Percentiles rank a stretch among this genome's conserved stretches.
These are phyloP conservation scores for Euphorbia tirucalli DNA, from an alignment of 345 rosid species.

Conservation along the genomic window DNA sequence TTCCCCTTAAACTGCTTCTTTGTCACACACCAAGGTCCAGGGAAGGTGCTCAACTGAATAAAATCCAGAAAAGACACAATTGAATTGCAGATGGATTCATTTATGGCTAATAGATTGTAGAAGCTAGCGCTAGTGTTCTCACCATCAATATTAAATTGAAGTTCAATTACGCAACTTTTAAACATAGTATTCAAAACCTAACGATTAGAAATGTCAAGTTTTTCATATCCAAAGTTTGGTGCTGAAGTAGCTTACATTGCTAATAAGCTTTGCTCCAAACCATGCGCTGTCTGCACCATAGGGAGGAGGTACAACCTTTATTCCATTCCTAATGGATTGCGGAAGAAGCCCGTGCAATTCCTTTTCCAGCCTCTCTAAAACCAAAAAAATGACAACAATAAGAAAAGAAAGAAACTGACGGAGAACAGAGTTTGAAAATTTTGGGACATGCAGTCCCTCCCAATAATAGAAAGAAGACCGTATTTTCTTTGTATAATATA, in stretches of 20 bases:
- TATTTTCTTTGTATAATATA: neutral
- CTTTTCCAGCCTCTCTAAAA: conserved; percentile 73
- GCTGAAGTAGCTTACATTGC: conserved; percentile 58
- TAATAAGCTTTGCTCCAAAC: conserved; percentile 83
- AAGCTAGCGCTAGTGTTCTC: neutral
- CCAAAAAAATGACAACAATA: neutral
- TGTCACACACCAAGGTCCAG: conserved; percentile 72
- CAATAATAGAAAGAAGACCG: neutral
- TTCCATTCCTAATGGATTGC: conserved; percentile 50
- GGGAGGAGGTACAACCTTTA: conserved; percentile 71
- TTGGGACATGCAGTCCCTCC: neutral
- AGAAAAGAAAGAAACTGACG: neutral
- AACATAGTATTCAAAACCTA: neutral
- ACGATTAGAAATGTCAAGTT: neutral
- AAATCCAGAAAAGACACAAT: neutral
- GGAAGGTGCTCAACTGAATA: conserved; percentile 80
- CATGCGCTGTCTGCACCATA: conserved; percentile 73
- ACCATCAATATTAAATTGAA: neutral
- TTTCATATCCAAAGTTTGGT: neutral
- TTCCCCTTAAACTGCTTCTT: conserved; percentile 67
- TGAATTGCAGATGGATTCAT: too few relatives aligned
- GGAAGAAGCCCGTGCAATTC: conserved; percentile 62
- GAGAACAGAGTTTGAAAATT: neutral
- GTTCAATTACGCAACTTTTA: neutral
- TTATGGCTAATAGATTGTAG: neutral